Percentiles rank a stretch among this genome's conserved stretches.
Evolutionary conservation across 2,329 filamentous ascomycete species (phyloP).

Genomic region (Pyrenochaeta sp.): DNA sequence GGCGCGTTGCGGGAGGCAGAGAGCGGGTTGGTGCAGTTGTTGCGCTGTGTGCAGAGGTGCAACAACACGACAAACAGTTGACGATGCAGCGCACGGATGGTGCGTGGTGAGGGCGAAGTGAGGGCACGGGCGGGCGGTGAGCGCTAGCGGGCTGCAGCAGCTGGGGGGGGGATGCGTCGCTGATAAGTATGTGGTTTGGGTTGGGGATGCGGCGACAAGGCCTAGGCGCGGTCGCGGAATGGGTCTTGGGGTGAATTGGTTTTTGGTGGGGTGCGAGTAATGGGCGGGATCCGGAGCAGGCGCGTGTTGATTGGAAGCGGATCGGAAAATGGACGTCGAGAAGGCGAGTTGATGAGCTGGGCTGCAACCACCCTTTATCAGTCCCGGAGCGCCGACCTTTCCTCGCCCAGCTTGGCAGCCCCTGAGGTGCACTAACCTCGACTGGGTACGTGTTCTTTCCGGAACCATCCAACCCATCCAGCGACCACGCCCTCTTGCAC

Average conservation of each 20-base stretch:
- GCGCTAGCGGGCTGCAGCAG: conserved; percentile 32
- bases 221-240: conserved; percentile 25
- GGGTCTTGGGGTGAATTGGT: conserved; percentile 19
- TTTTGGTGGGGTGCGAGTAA: conserved; percentile 36
- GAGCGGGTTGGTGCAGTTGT: conserved; percentile 29
- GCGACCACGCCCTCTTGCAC: not conserved
- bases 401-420: conserved; percentile 36
- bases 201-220: conserved; percentile 13
- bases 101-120: conserved; percentile 18
- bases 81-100: conserved; percentile 33
- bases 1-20: conserved; percentile 24
- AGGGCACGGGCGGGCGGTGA: conserved; percentile 23
- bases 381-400: conserved; percentile 31
- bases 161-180: conserved; percentile 21
- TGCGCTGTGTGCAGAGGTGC: conserved; percentile 15
- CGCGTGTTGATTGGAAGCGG: conserved; percentile 46
- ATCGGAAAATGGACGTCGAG: conserved; percentile 36
- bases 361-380: conserved; percentile 14
- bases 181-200: conserved; percentile 10
- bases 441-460: conserved; percentile 13
- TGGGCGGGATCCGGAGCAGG: conserved; percentile 39
- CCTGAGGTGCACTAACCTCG: conserved; percentile 33
- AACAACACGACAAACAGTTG: conserved; percentile 30
- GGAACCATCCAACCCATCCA: conserved; percentile 1
- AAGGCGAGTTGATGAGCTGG: conserved; percentile 19